phyloP scores from a whole-genome alignment of 352 stramenopile species.

The Phytopythium aichiense region DNA sequence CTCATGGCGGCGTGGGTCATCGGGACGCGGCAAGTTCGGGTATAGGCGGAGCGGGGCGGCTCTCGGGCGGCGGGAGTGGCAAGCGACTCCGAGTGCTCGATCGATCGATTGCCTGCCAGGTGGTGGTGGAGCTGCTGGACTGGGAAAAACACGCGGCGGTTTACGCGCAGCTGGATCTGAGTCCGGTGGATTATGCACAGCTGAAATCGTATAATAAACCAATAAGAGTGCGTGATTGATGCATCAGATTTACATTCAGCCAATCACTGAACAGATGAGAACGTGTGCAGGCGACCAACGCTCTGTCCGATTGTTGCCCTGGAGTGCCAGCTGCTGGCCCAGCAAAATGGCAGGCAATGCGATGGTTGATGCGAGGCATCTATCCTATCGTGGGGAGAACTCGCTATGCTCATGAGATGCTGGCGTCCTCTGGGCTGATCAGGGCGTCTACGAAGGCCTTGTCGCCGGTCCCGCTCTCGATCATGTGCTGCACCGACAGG shows the following conservation, averaged over 20 bases:
- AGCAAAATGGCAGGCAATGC: too few species aligned
- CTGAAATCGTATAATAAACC: neutral
- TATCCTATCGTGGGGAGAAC: too few species aligned
- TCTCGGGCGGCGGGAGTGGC: neutral
- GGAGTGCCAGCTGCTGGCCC: neutral
- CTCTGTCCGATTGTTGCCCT: neutral
- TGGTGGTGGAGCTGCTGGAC: neutral
- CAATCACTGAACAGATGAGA: neutral
- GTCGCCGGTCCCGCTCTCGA: slow-evolving; percentile 59
- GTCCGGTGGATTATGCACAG: neutral
- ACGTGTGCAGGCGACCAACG: neutral
- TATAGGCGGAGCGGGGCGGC: neutral
- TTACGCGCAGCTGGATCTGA: neutral
- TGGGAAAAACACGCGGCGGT: slow-evolving; percentile 4
- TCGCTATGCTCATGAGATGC: neutral
- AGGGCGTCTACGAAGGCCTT: slow-evolving; percentile 80
- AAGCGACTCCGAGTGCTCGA: too few species aligned
- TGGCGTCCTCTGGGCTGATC: slow-evolving; percentile 66
- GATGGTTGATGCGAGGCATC: too few species aligned
- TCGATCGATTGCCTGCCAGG: neutral
- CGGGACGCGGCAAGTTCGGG: neutral
- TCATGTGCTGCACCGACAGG: slow-evolving; percentile 82
- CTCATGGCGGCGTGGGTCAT: slow-evolving; percentile 7
- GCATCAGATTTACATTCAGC: neutral
- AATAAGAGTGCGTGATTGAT: neutral